A percentile compares a stretch with the other conserved stretches of the same genome.
These are phyloP conservation scores for Pezicula rhizophila DNA, from an alignment of 2,329 filamentous ascomycete species.

Conservation along the genomic window DNA sequence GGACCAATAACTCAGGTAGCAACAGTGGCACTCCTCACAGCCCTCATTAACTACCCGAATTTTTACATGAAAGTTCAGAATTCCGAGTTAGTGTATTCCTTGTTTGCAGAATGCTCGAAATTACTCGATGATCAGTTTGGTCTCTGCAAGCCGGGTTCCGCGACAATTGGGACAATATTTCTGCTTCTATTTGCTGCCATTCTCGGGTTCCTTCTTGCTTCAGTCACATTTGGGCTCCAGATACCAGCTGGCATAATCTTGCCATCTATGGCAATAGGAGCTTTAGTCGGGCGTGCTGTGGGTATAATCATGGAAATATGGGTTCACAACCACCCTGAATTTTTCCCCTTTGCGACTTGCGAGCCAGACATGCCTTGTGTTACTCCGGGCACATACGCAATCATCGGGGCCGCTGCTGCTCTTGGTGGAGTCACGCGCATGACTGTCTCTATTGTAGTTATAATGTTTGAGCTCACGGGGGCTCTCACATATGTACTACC, in stretches of 20 bases:
- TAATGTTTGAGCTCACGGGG: constrained; percentile 98
- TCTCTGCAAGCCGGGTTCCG: constrained; percentile 81
- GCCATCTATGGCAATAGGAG: constrained; percentile 93
- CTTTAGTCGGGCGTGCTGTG: constrained; percentile 79
- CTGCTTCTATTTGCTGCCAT: constrained; percentile 76
- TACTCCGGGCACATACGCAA: constrained; percentile 91
- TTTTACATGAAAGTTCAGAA: constrained; percentile 92
- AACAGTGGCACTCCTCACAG: constrained; percentile 73
- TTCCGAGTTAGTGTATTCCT: constrained; percentile 82
- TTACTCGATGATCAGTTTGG: constrained; percentile 81
- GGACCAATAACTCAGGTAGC: constrained; percentile 75
- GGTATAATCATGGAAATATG: constrained; percentile 87
- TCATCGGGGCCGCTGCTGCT: constrained; percentile 91
- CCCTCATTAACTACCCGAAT: constrained; percentile 90
- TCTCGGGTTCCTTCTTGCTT: constrained; percentile 78
- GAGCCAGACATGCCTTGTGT: constrained; percentile 83
- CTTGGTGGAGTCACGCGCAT: constrained; percentile 90
- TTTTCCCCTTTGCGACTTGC: constrained; percentile 73
- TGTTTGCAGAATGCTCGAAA: constrained; percentile 86
- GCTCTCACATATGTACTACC: constrained; percentile 93
- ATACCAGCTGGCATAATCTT: constrained; percentile 94
- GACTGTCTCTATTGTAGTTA: constrained; percentile 97
- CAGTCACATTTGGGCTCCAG: constrained; percentile 86
- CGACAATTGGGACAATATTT: constrained; percentile 75
- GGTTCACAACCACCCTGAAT: constrained; percentile 71